These are phyloP conservation scores for Clarkia xantiana DNA, from an alignment of 345 rosid genomes.

Conservation along the genomic window DNA sequence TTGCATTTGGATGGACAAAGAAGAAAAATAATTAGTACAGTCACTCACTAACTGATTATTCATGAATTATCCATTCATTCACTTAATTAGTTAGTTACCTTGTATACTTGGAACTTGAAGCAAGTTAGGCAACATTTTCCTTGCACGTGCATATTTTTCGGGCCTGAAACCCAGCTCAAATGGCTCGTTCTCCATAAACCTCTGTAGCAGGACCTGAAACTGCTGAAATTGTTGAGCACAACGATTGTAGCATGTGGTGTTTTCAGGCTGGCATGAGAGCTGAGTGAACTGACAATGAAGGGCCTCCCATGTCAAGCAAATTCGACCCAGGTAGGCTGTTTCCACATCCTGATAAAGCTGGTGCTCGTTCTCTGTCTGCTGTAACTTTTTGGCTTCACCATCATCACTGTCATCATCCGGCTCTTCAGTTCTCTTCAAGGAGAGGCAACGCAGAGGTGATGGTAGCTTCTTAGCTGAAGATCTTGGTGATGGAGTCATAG, in stretches of 20 bases:
- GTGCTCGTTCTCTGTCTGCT: conserved; percentile 21
- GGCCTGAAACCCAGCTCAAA: conserved; percentile 65
- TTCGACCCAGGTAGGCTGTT: conserved; percentile 78
- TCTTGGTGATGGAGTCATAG: conserved; percentile 66
- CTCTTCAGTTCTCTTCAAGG: conserved; percentile 49
- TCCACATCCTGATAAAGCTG: conserved; percentile 57
- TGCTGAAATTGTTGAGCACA: conserved; percentile 87
- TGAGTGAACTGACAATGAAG: conserved; percentile 90
- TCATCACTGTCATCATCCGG: conserved; percentile 34
- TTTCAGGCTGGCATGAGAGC: conserved; percentile 53
- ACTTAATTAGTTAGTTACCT: conserved; percentile 24
- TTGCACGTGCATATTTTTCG: conserved; percentile 61
- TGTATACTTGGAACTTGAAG: conserved; percentile 77
- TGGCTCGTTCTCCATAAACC: conserved; percentile 90
- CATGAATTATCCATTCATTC: not conserved
- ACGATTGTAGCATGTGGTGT: conserved; percentile 47
- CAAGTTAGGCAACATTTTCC: conserved; percentile 60
- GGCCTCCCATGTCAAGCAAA: conserved; percentile 95
- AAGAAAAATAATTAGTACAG: not conserved
- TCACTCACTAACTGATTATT: too few species aligned
- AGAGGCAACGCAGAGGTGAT: conserved; percentile 84
- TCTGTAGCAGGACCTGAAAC: conserved; percentile 71
- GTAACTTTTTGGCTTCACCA: conserved; percentile 53
- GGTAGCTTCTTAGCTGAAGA: conserved; percentile 65
- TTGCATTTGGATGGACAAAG: not conserved